These are phyloP conservation scores for Ogataea naganishii DNA, from an alignment of 805 yeast species.

Conservation along the genomic window DNA sequence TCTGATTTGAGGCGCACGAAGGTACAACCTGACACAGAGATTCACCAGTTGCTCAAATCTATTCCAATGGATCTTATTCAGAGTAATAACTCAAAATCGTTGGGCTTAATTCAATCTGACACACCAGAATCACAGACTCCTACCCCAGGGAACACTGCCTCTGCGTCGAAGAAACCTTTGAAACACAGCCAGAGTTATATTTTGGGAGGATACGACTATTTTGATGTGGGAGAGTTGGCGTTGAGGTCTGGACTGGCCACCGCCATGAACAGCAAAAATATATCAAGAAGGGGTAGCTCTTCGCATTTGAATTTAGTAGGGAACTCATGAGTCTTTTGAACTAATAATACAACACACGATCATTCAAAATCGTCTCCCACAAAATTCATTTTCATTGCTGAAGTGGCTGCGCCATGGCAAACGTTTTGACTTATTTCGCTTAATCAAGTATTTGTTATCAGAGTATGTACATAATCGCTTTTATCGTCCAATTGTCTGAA, in stretches of 20 bases:
- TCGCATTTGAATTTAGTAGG: slow-evolving; percentile 13
- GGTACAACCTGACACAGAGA: slow-evolving; percentile 4
- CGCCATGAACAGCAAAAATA: slow-evolving; percentile 15
- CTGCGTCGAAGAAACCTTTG: slow-evolving; percentile 2
- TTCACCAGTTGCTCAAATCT: slow-evolving; percentile 21
- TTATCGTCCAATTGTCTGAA: no score
- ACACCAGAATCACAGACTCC: slow-evolving; percentile 2
- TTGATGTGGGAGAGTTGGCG: slow-evolving; percentile 47
- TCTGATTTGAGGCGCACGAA: neutral
- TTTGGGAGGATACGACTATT: slow-evolving; percentile 54
- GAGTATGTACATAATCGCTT: no score
- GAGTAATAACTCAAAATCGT: slow-evolving; percentile 17
- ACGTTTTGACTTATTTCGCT: no score
- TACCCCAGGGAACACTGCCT: neutral
- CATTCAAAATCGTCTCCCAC: no score
- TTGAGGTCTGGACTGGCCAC: slow-evolving; percentile 31
- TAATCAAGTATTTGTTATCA: no score
- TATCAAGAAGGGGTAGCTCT: slow-evolving; percentile 19
- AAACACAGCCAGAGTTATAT: slow-evolving; percentile 14
- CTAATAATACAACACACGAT: no score
- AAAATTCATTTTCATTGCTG: no score
- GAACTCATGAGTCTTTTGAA: no score
- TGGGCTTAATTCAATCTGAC: no score
- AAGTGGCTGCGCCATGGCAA: no score
- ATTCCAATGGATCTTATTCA: slow-evolving; percentile 23